Conservation (phyloP, 371 early-diverging fungal species). For the Blakeslea trispora region DNA sequence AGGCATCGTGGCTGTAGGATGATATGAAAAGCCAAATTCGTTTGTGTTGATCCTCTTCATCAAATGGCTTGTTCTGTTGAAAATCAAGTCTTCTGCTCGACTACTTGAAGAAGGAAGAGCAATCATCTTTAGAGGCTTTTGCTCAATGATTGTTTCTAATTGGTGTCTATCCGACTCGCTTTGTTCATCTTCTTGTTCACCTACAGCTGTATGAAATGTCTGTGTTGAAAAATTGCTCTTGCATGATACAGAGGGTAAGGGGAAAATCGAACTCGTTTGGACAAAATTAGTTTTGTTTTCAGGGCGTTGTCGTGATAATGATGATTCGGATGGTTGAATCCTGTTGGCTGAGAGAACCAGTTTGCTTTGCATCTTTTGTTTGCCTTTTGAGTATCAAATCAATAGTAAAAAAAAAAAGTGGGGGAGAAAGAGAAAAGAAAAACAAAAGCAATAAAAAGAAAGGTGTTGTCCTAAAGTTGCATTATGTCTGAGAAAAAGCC, state of each 20-base stretch:
- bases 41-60: not conserved
- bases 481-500: no score
- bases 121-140: not conserved
- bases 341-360: no score
- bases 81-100: not conserved
- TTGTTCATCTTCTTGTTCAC: conserved; percentile 10
- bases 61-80: not conserved
- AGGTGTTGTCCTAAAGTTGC: no score
- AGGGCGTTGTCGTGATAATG: no score
- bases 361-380: no score
- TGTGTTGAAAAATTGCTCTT: conserved; percentile 21
- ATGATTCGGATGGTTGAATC: no score
- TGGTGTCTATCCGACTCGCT: not conserved
- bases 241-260: conserved; percentile 21
- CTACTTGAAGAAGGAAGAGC: not conserved
- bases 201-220: conserved; percentile 28
- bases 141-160: not conserved
- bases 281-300: no score
- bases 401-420: no score
- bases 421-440: no score
- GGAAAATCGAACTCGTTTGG: not conserved
- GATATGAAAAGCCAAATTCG: not conserved
- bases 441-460: no score
- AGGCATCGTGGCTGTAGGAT: not conserved
- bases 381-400: no score